A percentile compares a stretch with the other conserved stretches of the same genome.
Conservation (phyloP, 2,329 filamentous ascomycete species). For the Penicillium sp. region DNA sequence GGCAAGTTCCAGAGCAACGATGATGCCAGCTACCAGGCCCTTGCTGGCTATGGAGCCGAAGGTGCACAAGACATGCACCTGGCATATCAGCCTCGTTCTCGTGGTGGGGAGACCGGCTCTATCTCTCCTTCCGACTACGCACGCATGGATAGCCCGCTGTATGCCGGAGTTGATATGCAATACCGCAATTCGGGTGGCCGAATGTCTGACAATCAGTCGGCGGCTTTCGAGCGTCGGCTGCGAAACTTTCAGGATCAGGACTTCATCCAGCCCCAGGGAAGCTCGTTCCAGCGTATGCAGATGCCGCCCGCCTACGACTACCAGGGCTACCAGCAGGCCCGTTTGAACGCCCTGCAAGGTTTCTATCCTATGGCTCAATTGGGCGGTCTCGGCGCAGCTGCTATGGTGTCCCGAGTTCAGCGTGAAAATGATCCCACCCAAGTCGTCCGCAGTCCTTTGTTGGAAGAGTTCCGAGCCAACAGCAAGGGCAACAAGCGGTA, state of each 20-base stretch:
- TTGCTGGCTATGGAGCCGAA: slow-evolving; percentile 27
- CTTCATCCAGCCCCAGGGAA: slow-evolving; percentile 24
- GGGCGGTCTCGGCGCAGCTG: slow-evolving; percentile 28
- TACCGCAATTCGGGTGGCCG: slow-evolving; percentile 44
- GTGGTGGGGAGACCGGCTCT: slow-evolving; percentile 44
- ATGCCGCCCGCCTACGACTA: slow-evolving; percentile 34
- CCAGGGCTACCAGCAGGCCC: slow-evolving; percentile 28
- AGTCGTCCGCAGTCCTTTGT: slow-evolving; percentile 63
- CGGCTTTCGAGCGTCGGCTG: slow-evolving; percentile 48
- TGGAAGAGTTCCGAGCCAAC: slow-evolving; percentile 74
- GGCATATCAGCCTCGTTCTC: slow-evolving; percentile 38
- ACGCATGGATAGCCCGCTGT: slow-evolving; percentile 45
- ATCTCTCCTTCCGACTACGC: slow-evolving; percentile 46
- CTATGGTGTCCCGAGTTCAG: slow-evolving; percentile 42
- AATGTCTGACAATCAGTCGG: slow-evolving; percentile 42
- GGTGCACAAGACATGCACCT: slow-evolving; percentile 30
- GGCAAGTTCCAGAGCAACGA: slow-evolving; percentile 40
- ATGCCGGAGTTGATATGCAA: slow-evolving; percentile 45
- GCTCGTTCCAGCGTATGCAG: slow-evolving; percentile 30
- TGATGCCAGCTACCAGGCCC: slow-evolving; percentile 28
- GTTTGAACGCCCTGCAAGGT: slow-evolving; percentile 34
- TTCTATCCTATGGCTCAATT: slow-evolving; percentile 37
- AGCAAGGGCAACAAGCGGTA: slow-evolving; percentile 69
- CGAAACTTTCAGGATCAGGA: slow-evolving; percentile 46
- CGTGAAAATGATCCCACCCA: slow-evolving; percentile 58